Evolutionary conservation across 306 rosid genomes (phyloP).

Genomic region (Morella rubra): DNA sequence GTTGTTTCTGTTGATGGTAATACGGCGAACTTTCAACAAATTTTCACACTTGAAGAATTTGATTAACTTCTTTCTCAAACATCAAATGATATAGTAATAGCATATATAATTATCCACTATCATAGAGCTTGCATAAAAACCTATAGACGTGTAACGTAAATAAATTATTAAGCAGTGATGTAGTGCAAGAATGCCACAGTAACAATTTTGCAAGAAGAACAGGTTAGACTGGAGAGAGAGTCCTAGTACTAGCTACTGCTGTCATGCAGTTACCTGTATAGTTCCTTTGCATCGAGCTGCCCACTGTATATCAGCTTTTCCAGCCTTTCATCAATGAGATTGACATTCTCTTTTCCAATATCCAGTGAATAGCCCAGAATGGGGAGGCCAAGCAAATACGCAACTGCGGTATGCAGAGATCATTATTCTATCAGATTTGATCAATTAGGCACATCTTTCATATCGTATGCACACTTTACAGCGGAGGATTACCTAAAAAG

Average conservation of each 20-base stretch:
- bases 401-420: conserved; percentile 34
- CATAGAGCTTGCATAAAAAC: background rate
- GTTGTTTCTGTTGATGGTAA: background rate
- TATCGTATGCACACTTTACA: conserved; percentile 1
- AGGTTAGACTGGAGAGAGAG: background rate
- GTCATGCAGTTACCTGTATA: conserved; percentile 50
- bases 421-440: background rate
- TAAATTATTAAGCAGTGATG: background rate
- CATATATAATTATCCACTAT: background rate
- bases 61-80: background rate
- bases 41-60: background rate
- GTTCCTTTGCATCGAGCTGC: conserved; percentile 86
- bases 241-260: background rate
- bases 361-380: conserved; percentile 79
- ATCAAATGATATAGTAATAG: background rate
- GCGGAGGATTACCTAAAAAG: conserved; percentile 59
- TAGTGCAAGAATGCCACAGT: background rate
- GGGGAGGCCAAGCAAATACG: conserved; percentile 87
- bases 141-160: background rate
- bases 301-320: conserved; percentile 86
- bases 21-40: background rate
- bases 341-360: conserved; percentile 96
- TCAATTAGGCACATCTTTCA: conserved; percentile 15
- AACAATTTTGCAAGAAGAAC: conserved; percentile 1
- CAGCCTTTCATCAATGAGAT: conserved; percentile 80